A percentile compares a stretch with the other conserved stretches of the same genome.
Conservation (phyloP, 2,329 filamentous ascomycete species). For the Arthrobotrys iridis region DNA sequence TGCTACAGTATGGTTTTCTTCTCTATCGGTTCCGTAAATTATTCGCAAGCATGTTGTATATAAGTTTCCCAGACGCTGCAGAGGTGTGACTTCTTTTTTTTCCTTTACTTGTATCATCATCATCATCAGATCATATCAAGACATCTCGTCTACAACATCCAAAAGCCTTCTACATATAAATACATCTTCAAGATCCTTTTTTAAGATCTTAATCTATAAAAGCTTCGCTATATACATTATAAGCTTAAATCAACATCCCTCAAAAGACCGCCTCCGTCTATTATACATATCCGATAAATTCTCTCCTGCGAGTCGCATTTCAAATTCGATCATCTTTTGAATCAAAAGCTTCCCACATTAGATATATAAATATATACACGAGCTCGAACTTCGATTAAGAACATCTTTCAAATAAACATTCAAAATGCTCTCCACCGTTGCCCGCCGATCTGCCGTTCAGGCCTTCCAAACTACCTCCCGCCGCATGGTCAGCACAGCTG, state of each 20-base stretch:
- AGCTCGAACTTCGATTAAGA: not conserved
- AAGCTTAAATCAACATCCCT: conserved; percentile 11
- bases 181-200: conserved; percentile 24
- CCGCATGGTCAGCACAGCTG: conserved; percentile 32
- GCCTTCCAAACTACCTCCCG: conserved; percentile 40
- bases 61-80: conserved; percentile 20
- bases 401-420: not conserved
- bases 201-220: conserved; percentile 16
- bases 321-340: not conserved
- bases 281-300: conserved; percentile 17
- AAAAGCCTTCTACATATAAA: conserved; percentile 32
- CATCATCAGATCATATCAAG: conserved; percentile 52
- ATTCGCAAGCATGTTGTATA: conserved; percentile 41
- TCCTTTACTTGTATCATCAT: conserved; percentile 35
- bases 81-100: not conserved
- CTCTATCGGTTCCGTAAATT: conserved; percentile 33
- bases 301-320: not conserved
- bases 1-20: conserved; percentile 1
- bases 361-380: conserved; percentile 25
- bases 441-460: conserved; percentile 34
- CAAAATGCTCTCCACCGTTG: conserved; percentile 41
- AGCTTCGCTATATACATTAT: conserved; percentile 13
- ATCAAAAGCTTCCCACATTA: not conserved
- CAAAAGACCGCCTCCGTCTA: not conserved
- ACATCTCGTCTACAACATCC: conserved; percentile 34